A percentile compares a stretch with the other conserved stretches of the same genome.
These are phyloP conservation scores for Colletotrichum graminicola DNA, from an alignment of 2,329 filamentous ascomycete genomes.

Conservation along the genomic window DNA sequence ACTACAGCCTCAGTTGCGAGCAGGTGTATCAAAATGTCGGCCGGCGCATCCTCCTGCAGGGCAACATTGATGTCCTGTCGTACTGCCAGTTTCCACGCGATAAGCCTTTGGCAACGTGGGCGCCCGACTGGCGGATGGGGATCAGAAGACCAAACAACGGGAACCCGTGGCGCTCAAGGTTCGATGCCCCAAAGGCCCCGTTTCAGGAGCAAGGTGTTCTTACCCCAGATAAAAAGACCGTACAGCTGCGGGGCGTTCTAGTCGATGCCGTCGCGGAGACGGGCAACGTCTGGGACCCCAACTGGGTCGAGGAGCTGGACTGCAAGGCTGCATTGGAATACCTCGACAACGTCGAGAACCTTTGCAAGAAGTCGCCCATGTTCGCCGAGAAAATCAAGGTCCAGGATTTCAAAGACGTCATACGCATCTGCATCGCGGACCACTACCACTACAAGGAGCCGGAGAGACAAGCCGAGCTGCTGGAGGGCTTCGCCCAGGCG, in stretches of 20 bases:
- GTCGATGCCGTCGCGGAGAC: constrained; percentile 13
- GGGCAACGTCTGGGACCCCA: constrained; percentile 14
- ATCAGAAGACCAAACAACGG: constrained; percentile 3
- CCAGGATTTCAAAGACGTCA: constrained; percentile 7
- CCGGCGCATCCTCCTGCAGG: constrained; percentile 7
- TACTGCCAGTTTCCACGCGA: constrained; percentile 22
- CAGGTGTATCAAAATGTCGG: constrained; percentile 27
- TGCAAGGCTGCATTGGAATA: constrained; percentile 7
- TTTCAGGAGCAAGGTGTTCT: background rate
- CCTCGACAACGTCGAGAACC: background rate
- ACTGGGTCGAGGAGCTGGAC: constrained; percentile 18
- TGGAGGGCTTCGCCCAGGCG: constrained; percentile 11
- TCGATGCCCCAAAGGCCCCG: constrained; percentile 2
- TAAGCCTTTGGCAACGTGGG: background rate
- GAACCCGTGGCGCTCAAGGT: constrained; percentile 10
- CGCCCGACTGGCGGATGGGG: constrained; percentile 17
- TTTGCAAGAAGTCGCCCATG: constrained; percentile 3
- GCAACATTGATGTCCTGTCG: constrained; percentile 16
- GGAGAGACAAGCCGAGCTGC: constrained; percentile 16
- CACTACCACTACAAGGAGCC: constrained; percentile 5
- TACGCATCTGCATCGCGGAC: constrained; percentile 26
- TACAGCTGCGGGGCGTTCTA: constrained; percentile 10
- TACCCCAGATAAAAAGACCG: background rate
- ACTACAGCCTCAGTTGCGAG: constrained; percentile 20
- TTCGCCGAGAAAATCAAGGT: background rate